Conservation (phyloP, 1,284 basidiomycete species). For the Ganoderma lingzhi region DNA sequence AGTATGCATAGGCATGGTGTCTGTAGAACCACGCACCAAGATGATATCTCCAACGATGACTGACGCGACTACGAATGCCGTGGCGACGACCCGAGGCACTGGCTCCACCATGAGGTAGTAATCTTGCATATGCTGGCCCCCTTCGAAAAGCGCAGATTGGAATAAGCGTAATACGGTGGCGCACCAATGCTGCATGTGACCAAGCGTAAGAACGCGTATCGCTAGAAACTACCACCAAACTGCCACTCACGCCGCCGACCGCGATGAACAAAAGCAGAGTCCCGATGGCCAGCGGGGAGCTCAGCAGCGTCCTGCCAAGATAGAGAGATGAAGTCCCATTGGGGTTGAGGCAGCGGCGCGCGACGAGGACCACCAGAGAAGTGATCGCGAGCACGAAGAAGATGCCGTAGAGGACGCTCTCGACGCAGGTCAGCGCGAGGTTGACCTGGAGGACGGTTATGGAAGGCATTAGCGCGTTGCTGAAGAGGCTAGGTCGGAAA, state of each 20-base stretch:
- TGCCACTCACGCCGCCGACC: constrained; percentile 9
- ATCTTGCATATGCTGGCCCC: background rate
- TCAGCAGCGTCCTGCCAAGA: background rate
- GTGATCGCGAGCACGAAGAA: constrained; percentile 15
- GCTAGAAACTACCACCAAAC: no score
- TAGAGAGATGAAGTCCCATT: background rate
- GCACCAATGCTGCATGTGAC: constrained; percentile 28
- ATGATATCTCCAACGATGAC: constrained; percentile 31
- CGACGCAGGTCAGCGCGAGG: constrained; percentile 15
- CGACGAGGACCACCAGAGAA: constrained; percentile 10
- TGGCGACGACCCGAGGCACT: constrained; percentile 18
- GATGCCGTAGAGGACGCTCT: constrained; percentile 14
- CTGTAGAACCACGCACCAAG: constrained; percentile 17
- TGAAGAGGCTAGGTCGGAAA: background rate
- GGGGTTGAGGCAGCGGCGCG: constrained; percentile 5
- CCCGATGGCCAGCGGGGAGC: constrained; percentile 8
- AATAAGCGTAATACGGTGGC: constrained; percentile 21
- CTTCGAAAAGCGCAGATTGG: constrained; percentile 17
- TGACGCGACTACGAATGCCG: constrained; percentile 23
- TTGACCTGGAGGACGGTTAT: constrained; percentile 5
- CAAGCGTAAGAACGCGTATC: background rate
- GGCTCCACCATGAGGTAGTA: constrained; percentile 22
- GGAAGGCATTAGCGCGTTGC: background rate
- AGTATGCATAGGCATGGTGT: background rate
- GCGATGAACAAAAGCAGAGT: constrained; percentile 13